Evolutionary conservation across 805 yeast genomes (phyloP).

Genomic region (Saturnispora quitensis): DNA sequence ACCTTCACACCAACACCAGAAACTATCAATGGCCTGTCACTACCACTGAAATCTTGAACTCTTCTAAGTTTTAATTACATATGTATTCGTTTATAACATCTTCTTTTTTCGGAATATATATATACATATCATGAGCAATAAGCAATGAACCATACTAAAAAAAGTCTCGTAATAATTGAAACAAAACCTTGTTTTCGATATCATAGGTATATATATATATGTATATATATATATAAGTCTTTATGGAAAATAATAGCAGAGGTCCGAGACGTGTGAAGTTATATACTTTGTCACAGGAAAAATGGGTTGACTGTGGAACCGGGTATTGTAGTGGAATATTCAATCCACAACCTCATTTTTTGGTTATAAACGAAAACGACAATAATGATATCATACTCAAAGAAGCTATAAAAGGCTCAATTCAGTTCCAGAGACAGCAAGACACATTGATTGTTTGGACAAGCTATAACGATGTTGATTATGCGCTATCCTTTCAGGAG

Average conservation of each 20-base stretch:
- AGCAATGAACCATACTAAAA: background rate
- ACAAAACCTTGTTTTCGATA: background rate
- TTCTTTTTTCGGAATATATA: background rate
- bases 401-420: constrained; percentile 60
- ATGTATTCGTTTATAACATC: background rate
- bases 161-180: background rate
- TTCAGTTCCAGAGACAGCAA: constrained; percentile 87
- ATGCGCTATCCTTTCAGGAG: constrained; percentile 89
- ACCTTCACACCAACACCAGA: constrained; percentile 51
- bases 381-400: constrained; percentile 50
- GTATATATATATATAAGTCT: background rate
- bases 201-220: background rate
- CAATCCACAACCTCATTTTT: constrained; percentile 42
- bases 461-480: constrained; percentile 58
- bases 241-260: constrained; percentile 30
- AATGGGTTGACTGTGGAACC: constrained; percentile 89
- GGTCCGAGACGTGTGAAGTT: constrained; percentile 61
- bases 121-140: background rate
- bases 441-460: constrained; percentile 95
- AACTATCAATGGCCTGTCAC: constrained; percentile 90
- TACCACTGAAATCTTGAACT: constrained; percentile 32
- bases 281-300: constrained; percentile 70
- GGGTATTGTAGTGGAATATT: constrained; percentile 79
- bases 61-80: constrained; percentile 20
- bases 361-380: constrained; percentile 65